Evolutionary conservation across 257 asterid genomes (phyloP), one percentile per base, ranked within the genome.

Genomic region (Knoxia roxburghii): DNA sequence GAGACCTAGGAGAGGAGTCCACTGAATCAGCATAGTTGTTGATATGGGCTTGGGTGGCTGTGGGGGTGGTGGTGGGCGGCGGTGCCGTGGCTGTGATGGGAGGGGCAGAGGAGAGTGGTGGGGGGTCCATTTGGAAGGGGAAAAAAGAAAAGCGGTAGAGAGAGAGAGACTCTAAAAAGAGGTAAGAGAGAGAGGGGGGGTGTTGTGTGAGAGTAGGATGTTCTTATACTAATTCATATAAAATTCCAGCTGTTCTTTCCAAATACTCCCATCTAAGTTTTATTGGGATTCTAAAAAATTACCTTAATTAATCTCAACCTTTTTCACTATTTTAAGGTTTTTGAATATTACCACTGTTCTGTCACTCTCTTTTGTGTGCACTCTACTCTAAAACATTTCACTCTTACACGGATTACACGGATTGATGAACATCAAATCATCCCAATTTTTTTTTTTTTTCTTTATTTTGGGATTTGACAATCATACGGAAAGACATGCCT

Each of bases 1-100:
- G 86, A 32, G 94, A 85, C 65, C 86, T 84, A 1, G 92, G 96
- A 3, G 93, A 88, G 18, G 96, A 89, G 21, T 85, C 90, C 7
- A 78, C 41, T 30, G 95, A 81, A 40, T 84, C 87, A 1, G 90
- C 45, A 24, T 77, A 71, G 61, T 62, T 64, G 2, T 30, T 45
- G 50, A 62, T 4, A 20, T 53, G 75, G 32, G 61, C 8, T 40
- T 46, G 6, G 18, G 64, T 43, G 57, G 21, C 23, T 48, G 9
- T n/a, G 0, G 62, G 1, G 21, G 73, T 35, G 55, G 23, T 24
- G 68, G 20, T 14, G 37, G 59, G 68, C 3, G 64, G 58, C 18
- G 66, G 60, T 21, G 37, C 29, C 39, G 65, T 46, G 37, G 74
- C 40, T 30, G 74, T 56, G 50, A 53, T 15, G 37, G 68, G 51